These are phyloP conservation scores for Claviceps pusilla DNA, from an alignment of 2,329 filamentous ascomycete genomes.

Conservation along the genomic window DNA sequence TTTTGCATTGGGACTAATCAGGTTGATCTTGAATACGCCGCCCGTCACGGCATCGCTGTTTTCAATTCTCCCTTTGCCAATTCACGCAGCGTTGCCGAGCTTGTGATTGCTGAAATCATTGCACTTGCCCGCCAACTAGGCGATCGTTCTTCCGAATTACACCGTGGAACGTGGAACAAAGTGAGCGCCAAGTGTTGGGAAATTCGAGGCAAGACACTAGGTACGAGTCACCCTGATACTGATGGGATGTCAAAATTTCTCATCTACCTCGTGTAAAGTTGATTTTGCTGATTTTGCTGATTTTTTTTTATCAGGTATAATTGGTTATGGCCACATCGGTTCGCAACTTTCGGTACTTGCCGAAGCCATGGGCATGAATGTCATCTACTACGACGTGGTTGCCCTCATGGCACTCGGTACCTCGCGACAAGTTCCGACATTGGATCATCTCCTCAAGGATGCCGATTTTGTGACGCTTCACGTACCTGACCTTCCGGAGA, in stretches of 20 bases:
- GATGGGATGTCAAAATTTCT: background rate
- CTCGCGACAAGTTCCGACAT: conserved; percentile 62
- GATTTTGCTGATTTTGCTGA: background rate
- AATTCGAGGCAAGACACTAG: conserved; percentile 90
- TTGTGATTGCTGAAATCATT: conserved; percentile 92
- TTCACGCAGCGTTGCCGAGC: conserved; percentile 87
- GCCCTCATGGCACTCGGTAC: conserved; percentile 91
- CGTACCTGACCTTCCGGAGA: conserved; percentile 86
- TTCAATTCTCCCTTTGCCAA: conserved; percentile 99
- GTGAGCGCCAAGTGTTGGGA: conserved; percentile 96
- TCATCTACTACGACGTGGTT: conserved; percentile 92
- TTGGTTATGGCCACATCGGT: conserved; percentile 95
- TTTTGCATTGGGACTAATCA: conserved; percentile 99
- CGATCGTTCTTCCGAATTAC: conserved; percentile 87
- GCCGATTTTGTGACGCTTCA: conserved; percentile 91
- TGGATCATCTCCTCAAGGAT: conserved; percentile 60
- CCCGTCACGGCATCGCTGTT: conserved; percentile 76
- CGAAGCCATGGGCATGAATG: conserved; percentile 94
- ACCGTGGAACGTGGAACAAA: conserved; percentile 94
- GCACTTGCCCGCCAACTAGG: conserved; percentile 78
- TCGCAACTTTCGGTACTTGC: conserved; percentile 89
- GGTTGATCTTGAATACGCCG: conserved; percentile 73
- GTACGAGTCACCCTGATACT: conserved; percentile 23
- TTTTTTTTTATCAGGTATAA: conserved; percentile 47
- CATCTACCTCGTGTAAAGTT: background rate